Base-by-base conservation (phyloP, 2,329 filamentous ascomycete species). In the Botrytis paeoniae region DNA sequence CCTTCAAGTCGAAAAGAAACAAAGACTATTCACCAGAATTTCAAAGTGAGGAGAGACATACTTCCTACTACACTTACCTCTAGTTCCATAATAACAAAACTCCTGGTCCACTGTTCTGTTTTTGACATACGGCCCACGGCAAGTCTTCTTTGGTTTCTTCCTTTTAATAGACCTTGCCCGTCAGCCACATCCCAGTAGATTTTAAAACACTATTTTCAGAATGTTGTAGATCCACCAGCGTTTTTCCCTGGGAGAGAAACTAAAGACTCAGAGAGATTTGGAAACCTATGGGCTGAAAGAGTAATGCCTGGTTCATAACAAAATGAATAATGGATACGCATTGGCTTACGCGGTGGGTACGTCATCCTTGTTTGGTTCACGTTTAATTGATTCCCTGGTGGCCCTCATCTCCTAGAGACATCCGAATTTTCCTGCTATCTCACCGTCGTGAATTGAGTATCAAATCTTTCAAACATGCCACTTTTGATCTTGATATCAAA, bases 321-420 rank as follows among this genome's bases (percentile, higher is more conserved):
- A 72, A 68, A 72, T 68, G 39, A 68, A 72, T 68, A 72, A 72
- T 68, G 70, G 61, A 39, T 48, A 60, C 70, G 45, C 39, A 66
- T 71, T 70, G 51, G 70, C 62, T 72, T 72, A 68, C 70, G 70
- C 29, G 35, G 60, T 64, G 59, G 60, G 8, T 65, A 10, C 51
- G 62, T 68, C 62, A 72, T 60, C 70, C 70, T 72, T 72, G 70
- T 72, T 66, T 68, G 70, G 37, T 14, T 71, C 45, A 45, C 37
- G 18, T 70, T 70, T 51, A 32, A 45, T 45, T 45, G 57, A 51
- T 63, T 16, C 25, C 10, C 62, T 32, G 41, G 41, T 54, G 39
- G 7, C n/a, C 62, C 62, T 72, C 70, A 72, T 72, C 62, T 72
- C 62, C 70, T 25, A 51, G 69, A 48, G 69, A 51, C 60, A 62